These are phyloP conservation scores for Mycena kentingensis DNA, from an alignment of 768 basidiomycete species.

Conservation along the genomic window DNA sequence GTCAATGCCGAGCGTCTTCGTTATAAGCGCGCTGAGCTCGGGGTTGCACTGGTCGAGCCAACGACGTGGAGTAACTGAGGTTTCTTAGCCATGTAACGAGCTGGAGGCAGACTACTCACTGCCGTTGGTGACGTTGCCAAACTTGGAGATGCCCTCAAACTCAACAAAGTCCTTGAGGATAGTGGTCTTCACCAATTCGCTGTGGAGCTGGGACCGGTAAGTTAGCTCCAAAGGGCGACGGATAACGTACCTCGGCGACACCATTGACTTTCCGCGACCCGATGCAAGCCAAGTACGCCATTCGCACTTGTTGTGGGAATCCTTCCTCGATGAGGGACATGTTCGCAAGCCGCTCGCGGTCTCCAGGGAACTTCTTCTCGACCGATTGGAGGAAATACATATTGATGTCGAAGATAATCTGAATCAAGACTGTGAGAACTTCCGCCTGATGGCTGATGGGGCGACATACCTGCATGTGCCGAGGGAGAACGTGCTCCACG, in stretches of 20 bases:
- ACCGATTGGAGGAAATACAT: slow-evolving; percentile 76
- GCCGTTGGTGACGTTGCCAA: slow-evolving; percentile 92
- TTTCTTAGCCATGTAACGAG: not conserved
- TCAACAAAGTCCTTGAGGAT: slow-evolving; percentile 93
- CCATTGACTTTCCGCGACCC: slow-evolving; percentile 91
- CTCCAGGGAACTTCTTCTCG: slow-evolving; percentile 87
- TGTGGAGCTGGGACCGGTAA: slow-evolving; percentile 62
- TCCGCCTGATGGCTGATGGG: too few relatives aligned
- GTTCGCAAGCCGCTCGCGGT: slow-evolving; percentile 73
- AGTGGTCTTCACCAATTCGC: slow-evolving; percentile 80
- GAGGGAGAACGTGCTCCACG: slow-evolving; percentile 80
- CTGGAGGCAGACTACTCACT: slow-evolving; percentile 50
- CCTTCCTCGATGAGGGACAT: slow-evolving; percentile 98
- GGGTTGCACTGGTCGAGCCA: slow-evolving; percentile 98
- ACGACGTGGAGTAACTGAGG: slow-evolving; percentile 82
- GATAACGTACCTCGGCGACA: slow-evolving; percentile 74
- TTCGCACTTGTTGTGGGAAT: slow-evolving; percentile 80
- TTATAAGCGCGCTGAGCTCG: slow-evolving; percentile 80
- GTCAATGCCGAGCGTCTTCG: slow-evolving; percentile 72
- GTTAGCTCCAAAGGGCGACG: not conserved
- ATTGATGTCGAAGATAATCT: slow-evolving; percentile 86
- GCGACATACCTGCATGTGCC: slow-evolving; percentile 57
- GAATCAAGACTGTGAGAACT: too few relatives aligned
- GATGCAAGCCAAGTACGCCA: slow-evolving; percentile 91
- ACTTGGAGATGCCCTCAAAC: slow-evolving; percentile 86